Evolutionary conservation across 306 rosid genomes (phyloP).

Genomic region (Sophora flavescens): DNA sequence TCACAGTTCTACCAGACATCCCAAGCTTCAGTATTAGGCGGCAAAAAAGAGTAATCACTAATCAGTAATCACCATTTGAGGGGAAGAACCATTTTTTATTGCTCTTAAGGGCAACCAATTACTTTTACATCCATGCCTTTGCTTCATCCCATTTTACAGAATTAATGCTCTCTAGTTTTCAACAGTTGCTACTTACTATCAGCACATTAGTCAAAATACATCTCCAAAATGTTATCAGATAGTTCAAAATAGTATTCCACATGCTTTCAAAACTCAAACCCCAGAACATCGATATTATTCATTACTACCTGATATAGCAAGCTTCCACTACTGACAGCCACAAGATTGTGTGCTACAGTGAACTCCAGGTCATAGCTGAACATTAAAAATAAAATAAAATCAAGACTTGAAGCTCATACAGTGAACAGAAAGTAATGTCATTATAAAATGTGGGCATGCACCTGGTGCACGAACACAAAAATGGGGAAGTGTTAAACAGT

Average conservation of each 20-base stretch:
- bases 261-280: constrained; percentile 36
- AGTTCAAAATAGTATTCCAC: constrained; percentile 23
- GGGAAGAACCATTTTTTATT: constrained; percentile 23
- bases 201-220: constrained; percentile 7
- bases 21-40: constrained; percentile 18
- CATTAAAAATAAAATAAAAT: constrained; percentile 26
- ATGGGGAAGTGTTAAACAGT: constrained; percentile 20
- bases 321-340: constrained; percentile 91
- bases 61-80: neutral
- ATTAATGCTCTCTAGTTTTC: neutral
- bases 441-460: constrained; percentile 25
- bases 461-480: neutral
- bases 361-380: constrained; percentile 96
- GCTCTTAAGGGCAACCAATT: neutral
- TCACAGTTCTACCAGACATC: constrained; percentile 22
- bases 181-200: neutral
- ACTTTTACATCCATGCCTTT: constrained; percentile 4
- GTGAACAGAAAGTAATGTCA: neutral
- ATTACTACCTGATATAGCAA: constrained; percentile 88
- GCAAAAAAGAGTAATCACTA: constrained; percentile 12
- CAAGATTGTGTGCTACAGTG: constrained; percentile 86
- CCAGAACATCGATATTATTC: constrained; percentile 25
- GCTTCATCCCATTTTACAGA: neutral
- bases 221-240: constrained; percentile 19
- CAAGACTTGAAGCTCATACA: constrained; percentile 18